These are phyloP conservation scores for Psilocybe tampanensis DNA, from an alignment of 768 basidiomycete species.

Conservation along the genomic window DNA sequence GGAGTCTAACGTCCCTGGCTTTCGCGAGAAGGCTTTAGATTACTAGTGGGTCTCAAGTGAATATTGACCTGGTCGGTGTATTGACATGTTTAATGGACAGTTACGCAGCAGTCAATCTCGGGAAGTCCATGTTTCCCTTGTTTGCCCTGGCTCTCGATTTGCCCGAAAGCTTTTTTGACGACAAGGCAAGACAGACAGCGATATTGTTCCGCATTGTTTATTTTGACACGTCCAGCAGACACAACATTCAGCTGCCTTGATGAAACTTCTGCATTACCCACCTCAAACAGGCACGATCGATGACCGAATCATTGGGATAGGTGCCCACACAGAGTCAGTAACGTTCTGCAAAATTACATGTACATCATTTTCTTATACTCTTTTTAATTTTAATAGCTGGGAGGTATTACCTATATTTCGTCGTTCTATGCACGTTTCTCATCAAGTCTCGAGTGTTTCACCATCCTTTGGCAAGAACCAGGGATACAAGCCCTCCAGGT, in stretches of 20 bases:
- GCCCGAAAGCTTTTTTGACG: constrained; percentile 75
- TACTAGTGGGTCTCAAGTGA: constrained; percentile 60
- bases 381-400: constrained; percentile 31
- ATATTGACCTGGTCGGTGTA: not conserved
- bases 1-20: constrained; percentile 48
- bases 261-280: constrained; percentile 82
- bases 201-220: not conserved
- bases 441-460: constrained; percentile 63
- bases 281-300: constrained; percentile 64
- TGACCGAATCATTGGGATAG: constrained; percentile 77
- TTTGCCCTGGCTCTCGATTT: constrained; percentile 83
- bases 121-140: constrained; percentile 76
- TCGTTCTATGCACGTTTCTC: not conserved
- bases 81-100: constrained; percentile 20
- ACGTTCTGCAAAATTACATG: not conserved
- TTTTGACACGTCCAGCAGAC: constrained; percentile 46
- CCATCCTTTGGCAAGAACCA: constrained; percentile 83
- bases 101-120: constrained; percentile 41
- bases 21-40: constrained; percentile 56
- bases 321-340: constrained; percentile 76
- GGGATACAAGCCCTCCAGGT: constrained; percentile 80
- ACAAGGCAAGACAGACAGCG: constrained; percentile 57
- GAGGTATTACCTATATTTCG: constrained; percentile 30
- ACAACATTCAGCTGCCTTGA: constrained; percentile 75
- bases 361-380: not conserved